Evolutionary conservation across 1,139 yeast species (phyloP), one percentile per base, ranked within the genome.

Genomic region (Yamadazyma dendronema): DNA sequence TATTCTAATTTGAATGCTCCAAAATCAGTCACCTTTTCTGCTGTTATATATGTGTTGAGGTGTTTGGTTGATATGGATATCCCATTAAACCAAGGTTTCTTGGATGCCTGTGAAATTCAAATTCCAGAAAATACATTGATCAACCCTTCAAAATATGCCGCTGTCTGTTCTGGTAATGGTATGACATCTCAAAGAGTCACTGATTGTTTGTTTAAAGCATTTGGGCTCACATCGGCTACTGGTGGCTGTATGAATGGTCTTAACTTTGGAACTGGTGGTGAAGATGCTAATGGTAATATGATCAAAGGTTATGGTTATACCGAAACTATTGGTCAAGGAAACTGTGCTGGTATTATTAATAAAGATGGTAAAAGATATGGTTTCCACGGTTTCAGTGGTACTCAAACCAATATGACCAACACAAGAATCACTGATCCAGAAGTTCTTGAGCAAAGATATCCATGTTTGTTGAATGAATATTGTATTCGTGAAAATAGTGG

Each of bases 301-400:
- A 53, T 60, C 31, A 62, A 62, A 45, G 74, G 74, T 4, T 70
- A 67, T 48, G 76, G 76, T 3, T 70, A 67, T 44, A 61, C 65
- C 32, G 76, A 71, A 47, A 71, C 77, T n/a, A 64, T 71, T 46
- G 75, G 72, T 1, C 71, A 69, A 40, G 77, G 77, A 15, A 63
- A 58, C 43, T 63, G 74, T 49, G 72, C 75, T 26, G 70, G 74
- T 36, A 51, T 59, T 8, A 51, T 56, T 15, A 57, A 66, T n/a
- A 44, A 42, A 29, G 35, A 46, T 35, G 49, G 49, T 2, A 36
- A 34, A 19, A 40, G 42, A 65, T 22, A 35, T 40, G 68, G 65
- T 1, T 60, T 54, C 46, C 44, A 62, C 42, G 72, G 72, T 3
- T 61, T 61, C 39, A 54, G 62, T 10, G 77, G 74, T 35, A 69